phyloP scores from a whole-genome alignment of 2,329 filamentous ascomycete genomes.

The Hirsutella minnesotensis region DNA sequence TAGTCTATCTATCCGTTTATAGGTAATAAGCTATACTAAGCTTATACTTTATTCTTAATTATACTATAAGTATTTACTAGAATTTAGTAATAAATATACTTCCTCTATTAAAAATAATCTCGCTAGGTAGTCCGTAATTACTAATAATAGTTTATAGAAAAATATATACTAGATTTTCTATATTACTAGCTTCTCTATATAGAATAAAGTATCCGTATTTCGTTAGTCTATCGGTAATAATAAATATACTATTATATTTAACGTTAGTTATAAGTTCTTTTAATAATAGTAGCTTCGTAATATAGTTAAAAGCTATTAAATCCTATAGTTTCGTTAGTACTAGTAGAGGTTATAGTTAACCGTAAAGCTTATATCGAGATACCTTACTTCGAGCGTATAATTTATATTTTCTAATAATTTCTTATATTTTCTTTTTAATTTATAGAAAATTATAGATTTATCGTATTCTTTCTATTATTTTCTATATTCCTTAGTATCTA shows the following conservation, averaged over 20 bases:
- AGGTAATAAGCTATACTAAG: not conserved
- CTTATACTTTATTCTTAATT: not conserved
- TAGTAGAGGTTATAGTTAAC: not conserved
- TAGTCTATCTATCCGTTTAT: not conserved
- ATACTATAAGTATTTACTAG: not conserved
- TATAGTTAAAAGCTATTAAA: not conserved
- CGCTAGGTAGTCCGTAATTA: not conserved
- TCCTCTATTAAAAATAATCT: not conserved
- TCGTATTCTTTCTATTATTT: not conserved
- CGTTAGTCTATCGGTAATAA: not conserved
- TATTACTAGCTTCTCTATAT: not conserved
- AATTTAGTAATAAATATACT: not conserved
- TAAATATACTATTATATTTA: not conserved
- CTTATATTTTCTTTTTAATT: conserved; percentile 1
- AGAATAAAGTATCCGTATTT: not conserved
- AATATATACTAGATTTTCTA: not conserved
- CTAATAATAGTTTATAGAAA: not conserved
- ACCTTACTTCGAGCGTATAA: conserved; percentile 1
- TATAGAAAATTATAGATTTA: not conserved
- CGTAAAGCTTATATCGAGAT: not conserved
- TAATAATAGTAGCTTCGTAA: not conserved
- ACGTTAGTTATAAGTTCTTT: not conserved
- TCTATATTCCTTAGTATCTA: not conserved
- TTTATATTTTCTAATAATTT: conserved; percentile 1
- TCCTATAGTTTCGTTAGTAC: not conserved